Percentiles rank a stretch among this genome's conserved stretches.
These are phyloP conservation scores for Penicillium sclerotiorum DNA, from an alignment of 2,329 filamentous ascomycete species.

Conservation along the genomic window DNA sequence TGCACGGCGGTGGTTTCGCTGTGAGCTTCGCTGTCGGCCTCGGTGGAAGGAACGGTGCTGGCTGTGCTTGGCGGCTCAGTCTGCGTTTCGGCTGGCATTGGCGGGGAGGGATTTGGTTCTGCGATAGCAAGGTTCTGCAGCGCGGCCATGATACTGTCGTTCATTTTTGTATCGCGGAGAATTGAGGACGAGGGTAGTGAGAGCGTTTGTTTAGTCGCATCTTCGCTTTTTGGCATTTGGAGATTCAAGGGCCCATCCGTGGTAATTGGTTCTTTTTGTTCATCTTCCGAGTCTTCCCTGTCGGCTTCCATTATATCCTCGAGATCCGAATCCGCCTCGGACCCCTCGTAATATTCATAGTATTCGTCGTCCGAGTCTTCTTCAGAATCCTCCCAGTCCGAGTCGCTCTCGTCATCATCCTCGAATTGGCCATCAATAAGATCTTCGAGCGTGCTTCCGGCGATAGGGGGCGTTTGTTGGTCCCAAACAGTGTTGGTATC, in stretches of 20 bases:
- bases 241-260: no score
- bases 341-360: slow-evolving; percentile 16
- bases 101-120: slow-evolving; percentile 1
- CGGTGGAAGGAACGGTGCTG: background rate
- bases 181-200: slow-evolving; percentile 1
- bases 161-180: no score
- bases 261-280: background rate
- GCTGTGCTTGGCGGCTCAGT: background rate
- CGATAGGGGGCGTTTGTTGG: background rate
- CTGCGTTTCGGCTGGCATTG: background rate
- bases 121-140: slow-evolving; percentile 5
- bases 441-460: background rate
- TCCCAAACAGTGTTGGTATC: no score
- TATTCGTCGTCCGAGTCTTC: slow-evolving; percentile 17
- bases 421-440: slow-evolving; percentile 3
- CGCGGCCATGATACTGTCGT: slow-evolving; percentile 16
- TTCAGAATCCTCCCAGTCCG: slow-evolving; percentile 13
- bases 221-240: background rate
- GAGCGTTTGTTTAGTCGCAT: background rate
- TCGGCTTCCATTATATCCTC: slow-evolving; percentile 2
- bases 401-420: slow-evolving; percentile 10
- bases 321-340: slow-evolving; percentile 7
- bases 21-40: slow-evolving; percentile 6
- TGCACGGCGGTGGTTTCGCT: slow-evolving; percentile 13
- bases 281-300: background rate